Evolutionary conservation across 139 green algal species (phyloP), one percentile per base, ranked within the genome.

Genomic region (Deuterostichococcus epilithicus): DNA sequence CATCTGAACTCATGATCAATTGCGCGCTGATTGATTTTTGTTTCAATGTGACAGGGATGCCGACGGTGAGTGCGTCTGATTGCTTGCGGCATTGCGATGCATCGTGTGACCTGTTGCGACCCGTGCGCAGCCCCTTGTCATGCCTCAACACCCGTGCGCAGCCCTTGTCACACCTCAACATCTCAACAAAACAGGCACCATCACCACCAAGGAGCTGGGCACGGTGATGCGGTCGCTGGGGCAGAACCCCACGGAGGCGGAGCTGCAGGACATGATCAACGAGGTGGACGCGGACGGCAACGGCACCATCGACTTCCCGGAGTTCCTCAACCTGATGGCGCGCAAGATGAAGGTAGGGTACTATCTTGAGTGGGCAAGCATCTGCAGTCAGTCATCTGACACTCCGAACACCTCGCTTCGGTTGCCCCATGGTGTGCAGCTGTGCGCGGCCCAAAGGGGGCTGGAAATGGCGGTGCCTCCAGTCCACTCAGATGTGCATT

Each of bases 221-320:
- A 98, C 96, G 26, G 96, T 99, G 30, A 99, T 99, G 96, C 90
- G 96, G 36, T 98, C 94, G 0, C 84, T 99, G 80, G 96, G 96
- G 10, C 96, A 99, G 86, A 99, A 99, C 83, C 96, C 96, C 25
- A 99, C 96, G 6, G 96, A 99, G 86, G 96, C 95, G 10, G 96
- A 99, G 89, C 89, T 99, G 78, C 82, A 86, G 63, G 96, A 99
- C 76, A 99, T 99, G 96, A 98, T 99, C 81, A 97, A 95, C 79
- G 96, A 99, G 87, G 96, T 99, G 30, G 96, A 99, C 81, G 92
- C 92, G 30, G 96, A 99, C 80, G 94, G 94, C 67, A 98, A 98
- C 81, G 96, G 96, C 44, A 99, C 95, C 36, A 99, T 99, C 74
- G 96, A 99, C 84, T 99, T 99, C 78, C 93, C 94, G 5, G 96